Percentiles rank a stretch among this genome's conserved stretches.
phyloP scores from a whole-genome alignment of 805 yeast species.

The Saccharomycopsis amapae region DNA sequence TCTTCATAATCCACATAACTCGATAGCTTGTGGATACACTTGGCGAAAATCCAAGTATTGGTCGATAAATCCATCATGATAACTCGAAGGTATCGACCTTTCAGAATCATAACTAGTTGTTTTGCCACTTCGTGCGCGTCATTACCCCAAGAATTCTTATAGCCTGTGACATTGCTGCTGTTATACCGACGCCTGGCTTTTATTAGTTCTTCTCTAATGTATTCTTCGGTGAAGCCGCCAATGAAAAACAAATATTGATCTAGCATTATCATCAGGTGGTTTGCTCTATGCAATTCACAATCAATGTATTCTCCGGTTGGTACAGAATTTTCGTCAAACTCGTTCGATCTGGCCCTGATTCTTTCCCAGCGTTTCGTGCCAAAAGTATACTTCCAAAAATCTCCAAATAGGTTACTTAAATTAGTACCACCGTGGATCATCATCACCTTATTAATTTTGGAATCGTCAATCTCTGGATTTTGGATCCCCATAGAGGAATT shows the following conservation, averaged over 20 bases:
- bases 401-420: constrained; percentile 15
- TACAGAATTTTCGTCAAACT: constrained; percentile 1
- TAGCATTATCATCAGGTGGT: constrained; percentile 11
- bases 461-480: too few species aligned
- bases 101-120: not conserved
- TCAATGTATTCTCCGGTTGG: constrained; percentile 6
- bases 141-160: constrained; percentile 5
- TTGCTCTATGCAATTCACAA: constrained; percentile 10
- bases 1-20: not conserved
- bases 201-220: not conserved
- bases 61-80: constrained; percentile 14
- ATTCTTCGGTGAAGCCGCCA: constrained; percentile 5
- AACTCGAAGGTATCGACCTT: constrained; percentile 1
- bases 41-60: constrained; percentile 10
- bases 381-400: constrained; percentile 16
- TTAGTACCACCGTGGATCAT: constrained; percentile 20
- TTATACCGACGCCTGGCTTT: constrained; percentile 3
- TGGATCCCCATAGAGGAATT: not conserved
- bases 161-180: constrained; percentile 1
- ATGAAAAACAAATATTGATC: constrained; percentile 11
- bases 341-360: not conserved
- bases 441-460: not conserved
- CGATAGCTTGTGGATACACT: not conserved
- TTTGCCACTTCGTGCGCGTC: constrained; percentile 9
- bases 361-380: constrained; percentile 14